phyloP scores from a whole-genome alignment of 768 basidiomycete genomes.

The Rhodotorula paludigena region DNA sequence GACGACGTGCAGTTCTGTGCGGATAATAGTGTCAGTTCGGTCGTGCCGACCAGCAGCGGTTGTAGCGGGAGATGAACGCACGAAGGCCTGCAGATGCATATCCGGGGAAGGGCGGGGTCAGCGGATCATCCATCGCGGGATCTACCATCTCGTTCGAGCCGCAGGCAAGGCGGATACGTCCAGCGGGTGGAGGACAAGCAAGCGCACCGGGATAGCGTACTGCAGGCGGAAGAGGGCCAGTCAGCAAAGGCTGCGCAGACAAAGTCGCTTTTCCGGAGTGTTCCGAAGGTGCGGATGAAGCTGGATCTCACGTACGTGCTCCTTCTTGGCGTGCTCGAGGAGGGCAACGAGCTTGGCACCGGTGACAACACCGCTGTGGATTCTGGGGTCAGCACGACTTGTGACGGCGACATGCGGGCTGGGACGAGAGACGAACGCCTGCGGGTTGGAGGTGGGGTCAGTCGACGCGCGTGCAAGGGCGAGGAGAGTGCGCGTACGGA shows the following conservation, averaged over 20 bases:
- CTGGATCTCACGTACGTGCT: constrained; percentile 73
- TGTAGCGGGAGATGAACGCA: constrained; percentile 40
- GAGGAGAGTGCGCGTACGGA: constrained; percentile 7
- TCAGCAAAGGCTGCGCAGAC: not conserved
- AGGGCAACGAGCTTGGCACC: constrained; percentile 92
- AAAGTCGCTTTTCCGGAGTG: not conserved
- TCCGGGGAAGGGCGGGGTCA: constrained; percentile 12
- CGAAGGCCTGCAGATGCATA: constrained; percentile 45
- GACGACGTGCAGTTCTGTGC: constrained; percentile 90
- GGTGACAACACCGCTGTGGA: constrained; percentile 70
- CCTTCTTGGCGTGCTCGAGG: constrained; percentile 84
- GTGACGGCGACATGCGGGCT: no score
- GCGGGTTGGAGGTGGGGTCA: not conserved
- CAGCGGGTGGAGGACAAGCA: not conserved
- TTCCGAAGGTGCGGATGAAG: not conserved
- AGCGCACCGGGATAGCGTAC: constrained; percentile 52
- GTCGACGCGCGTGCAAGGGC: not conserved
- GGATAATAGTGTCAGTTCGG: not conserved
- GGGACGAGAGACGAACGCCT: constrained; percentile 1
- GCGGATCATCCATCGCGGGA: constrained; percentile 3
- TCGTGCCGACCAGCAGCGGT: not conserved
- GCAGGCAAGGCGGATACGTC: not conserved
- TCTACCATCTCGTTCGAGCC: not conserved
- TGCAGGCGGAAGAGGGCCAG: constrained; percentile 22
- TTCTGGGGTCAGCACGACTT: no score